Conservation (phyloP, 768 basidiomycete genomes). For the Naganishia vishniacii region DNA sequence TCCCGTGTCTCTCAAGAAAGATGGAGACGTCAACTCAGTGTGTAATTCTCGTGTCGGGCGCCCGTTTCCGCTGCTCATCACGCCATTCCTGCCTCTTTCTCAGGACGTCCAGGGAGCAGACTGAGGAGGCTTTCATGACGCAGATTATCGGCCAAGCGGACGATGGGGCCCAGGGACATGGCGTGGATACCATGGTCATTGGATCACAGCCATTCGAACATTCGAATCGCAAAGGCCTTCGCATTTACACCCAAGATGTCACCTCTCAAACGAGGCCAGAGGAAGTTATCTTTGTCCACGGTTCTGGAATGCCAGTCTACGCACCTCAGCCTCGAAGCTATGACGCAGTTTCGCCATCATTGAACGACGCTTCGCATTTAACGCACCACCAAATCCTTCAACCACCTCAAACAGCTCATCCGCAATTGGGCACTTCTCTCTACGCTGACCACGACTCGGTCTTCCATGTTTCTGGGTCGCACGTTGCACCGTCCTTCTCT, state of each 20-base stretch:
- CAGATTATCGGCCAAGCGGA: too few species aligned
- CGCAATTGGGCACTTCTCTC: too few species aligned
- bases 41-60: too few species aligned
- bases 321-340: neutral
- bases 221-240: neutral
- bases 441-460: slow-evolving; percentile 1
- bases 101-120: too few species aligned
- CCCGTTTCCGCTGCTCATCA: too few species aligned
- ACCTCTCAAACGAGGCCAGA: neutral
- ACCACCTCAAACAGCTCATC: neutral
- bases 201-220: neutral
- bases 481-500: neutral
- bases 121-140: too few species aligned
- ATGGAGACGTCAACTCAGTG: too few species aligned
- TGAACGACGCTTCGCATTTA: neutral
- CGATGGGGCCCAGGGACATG: too few species aligned
- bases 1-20: too few species aligned
- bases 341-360: neutral
- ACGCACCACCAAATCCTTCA: neutral
- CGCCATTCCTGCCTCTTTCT: too few species aligned
- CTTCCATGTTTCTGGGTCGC: slow-evolving; percentile 1
- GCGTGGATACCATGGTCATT: too few species aligned
- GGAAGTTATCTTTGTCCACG: neutral
- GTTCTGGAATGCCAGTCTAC: neutral
- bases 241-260: slow-evolving; percentile 2